Evolutionary conservation across 2,329 filamentous ascomycete species (phyloP).

Genomic region (Cercospora beticola): DNA sequence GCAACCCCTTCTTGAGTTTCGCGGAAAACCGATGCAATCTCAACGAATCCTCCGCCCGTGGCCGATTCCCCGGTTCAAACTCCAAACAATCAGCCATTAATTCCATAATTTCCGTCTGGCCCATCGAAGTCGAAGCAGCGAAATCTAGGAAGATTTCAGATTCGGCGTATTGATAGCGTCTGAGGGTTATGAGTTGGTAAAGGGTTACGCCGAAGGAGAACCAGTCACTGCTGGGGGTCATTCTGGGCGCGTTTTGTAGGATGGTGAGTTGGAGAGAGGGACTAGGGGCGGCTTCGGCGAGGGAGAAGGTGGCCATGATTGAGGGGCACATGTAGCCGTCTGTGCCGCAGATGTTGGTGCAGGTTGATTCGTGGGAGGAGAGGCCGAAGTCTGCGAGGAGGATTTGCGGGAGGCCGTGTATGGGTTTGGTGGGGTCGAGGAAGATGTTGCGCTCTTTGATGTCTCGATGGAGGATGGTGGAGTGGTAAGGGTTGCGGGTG

Average conservation of each 20-base stretch:
- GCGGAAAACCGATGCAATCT: background rate
- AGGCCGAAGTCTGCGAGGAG: conserved; percentile 19
- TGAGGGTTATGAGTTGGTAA: conserved; percentile 14
- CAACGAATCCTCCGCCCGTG: background rate
- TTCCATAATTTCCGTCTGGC: conserved; percentile 1
- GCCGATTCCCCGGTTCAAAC: background rate
- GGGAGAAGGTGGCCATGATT: background rate
- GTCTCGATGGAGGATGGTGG: conserved; percentile 11
- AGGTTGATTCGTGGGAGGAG: background rate
- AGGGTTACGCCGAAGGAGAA: conserved; percentile 20
- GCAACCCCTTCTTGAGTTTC: background rate
- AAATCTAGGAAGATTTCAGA: background rate
- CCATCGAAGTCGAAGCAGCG: background rate
- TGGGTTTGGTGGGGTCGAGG: background rate
- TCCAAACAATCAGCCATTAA: background rate
- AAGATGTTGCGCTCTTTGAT: conserved; percentile 17
- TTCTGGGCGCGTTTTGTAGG: background rate
- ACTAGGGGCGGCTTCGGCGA: background rate
- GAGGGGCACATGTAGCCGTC: background rate
- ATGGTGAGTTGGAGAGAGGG: background rate
- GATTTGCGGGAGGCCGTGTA: conserved; percentile 5
- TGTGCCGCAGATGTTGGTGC: conserved; percentile 7
- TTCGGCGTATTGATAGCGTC: background rate
- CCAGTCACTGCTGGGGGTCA: background rate
- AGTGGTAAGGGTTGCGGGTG: background rate